A percentile compares a stretch with the other conserved stretches of the same genome.
Evolutionary conservation across 139 green algal species (phyloP).

Genomic region (Ettlia oleoabundans): DNA sequence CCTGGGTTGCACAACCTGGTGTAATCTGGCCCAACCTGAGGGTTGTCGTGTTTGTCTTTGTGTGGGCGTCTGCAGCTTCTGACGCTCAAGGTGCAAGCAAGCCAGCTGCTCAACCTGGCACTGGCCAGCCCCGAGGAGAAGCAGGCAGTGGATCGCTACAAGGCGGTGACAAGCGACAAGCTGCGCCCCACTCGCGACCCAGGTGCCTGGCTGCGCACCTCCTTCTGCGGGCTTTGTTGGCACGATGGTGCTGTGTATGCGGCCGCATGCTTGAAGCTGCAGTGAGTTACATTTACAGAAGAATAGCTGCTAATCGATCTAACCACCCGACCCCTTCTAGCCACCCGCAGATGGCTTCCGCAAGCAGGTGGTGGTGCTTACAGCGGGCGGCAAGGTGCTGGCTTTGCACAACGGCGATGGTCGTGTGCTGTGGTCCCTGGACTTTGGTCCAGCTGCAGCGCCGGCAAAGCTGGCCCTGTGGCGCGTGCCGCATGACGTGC

Average conservation of each 20-base stretch:
- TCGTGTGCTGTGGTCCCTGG: conserved; percentile 74
- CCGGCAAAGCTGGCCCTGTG: conserved; percentile 52
- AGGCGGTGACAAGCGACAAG: conserved; percentile 31
- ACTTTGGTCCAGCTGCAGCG: not conserved
- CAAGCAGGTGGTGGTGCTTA: conserved; percentile 41
- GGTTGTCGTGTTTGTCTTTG: no score
- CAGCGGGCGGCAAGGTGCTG: conserved; percentile 66
- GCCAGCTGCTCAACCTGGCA: not conserved
- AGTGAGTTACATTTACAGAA: no score
- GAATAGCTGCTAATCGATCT: not conserved
- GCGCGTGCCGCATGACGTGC: conserved; percentile 70
- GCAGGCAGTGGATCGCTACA: conserved; percentile 9
- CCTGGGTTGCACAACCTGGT: no score
- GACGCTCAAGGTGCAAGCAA: conserved; percentile 59
- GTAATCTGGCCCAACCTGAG: no score
- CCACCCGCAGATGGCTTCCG: conserved; percentile 43
- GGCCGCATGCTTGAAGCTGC: no score
- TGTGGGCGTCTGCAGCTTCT: no score
- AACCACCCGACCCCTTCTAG: not conserved
- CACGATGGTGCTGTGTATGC: no score
- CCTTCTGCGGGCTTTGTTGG: no score
- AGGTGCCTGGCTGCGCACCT: not conserved
- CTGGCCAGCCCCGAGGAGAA: conserved; percentile 31
- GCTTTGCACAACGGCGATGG: conserved; percentile 93
- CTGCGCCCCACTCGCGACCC: conserved; percentile 44